phyloP scores from a whole-genome alignment of 2,329 filamentous ascomycete species.

The Chrysosporium keratinophilum region DNA sequence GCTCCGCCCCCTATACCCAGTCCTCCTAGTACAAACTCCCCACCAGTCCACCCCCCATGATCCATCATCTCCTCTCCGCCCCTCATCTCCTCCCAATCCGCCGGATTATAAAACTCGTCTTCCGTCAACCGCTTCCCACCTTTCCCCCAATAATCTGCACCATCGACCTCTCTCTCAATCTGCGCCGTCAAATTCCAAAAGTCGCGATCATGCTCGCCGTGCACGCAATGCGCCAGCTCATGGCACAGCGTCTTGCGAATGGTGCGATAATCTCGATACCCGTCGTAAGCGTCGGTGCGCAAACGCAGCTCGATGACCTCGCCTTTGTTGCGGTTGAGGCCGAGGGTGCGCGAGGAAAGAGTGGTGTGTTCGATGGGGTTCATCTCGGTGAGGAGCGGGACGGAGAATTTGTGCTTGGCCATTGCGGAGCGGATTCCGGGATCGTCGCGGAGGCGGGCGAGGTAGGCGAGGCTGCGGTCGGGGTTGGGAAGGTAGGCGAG shows the following conservation, averaged over 20 bases:
- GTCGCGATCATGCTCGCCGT: conserved; percentile 67
- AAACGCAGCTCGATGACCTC: conserved; percentile 84
- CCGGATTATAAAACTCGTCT: conserved; percentile 50
- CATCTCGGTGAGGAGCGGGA: conserved; percentile 89
- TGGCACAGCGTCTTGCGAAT: conserved; percentile 90
- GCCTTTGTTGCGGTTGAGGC: conserved; percentile 76
- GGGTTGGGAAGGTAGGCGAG: conserved; percentile 69
- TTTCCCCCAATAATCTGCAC: conserved; percentile 70
- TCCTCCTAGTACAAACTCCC: conserved; percentile 62
- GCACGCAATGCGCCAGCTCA: conserved; percentile 87
- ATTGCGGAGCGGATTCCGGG: conserved; percentile 76
- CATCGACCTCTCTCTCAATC: conserved; percentile 78
- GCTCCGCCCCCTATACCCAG: conserved; percentile 28
- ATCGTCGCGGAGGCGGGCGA: conserved; percentile 68
- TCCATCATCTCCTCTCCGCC: conserved; percentile 49
- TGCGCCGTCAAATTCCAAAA: conserved; percentile 85
- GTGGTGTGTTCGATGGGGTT: conserved; percentile 75
- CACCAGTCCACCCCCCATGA: conserved; percentile 66
- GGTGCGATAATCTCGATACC: conserved; percentile 83
- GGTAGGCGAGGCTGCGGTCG: conserved; percentile 57
- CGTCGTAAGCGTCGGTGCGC: conserved; percentile 87
- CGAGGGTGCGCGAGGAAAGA: conserved; percentile 70
- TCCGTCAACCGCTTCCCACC: conserved; percentile 55
- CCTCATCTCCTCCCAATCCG: conserved; percentile 42
- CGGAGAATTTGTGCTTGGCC: conserved; percentile 72